A percentile compares a stretch with the other conserved stretches of the same genome.
Evolutionary conservation across 2,329 filamentous ascomycete genomes (phyloP).

Genomic region (Colletotrichum sp.): DNA sequence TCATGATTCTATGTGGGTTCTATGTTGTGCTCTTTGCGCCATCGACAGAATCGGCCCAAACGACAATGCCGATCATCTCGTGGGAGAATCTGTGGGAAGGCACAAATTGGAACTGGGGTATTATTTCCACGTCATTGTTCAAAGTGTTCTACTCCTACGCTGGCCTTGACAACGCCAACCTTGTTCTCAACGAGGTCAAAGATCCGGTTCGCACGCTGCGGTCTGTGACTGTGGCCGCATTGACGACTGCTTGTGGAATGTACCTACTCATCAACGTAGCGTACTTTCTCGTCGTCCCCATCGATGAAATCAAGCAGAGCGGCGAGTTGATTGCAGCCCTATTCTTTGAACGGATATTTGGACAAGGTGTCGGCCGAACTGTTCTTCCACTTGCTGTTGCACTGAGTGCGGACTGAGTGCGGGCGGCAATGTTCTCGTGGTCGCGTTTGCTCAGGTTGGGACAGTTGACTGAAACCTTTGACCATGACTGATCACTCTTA

Average conservation of each 20-base stretch:
- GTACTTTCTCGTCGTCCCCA: conserved; percentile 67
- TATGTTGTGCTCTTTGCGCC: conserved; percentile 59
- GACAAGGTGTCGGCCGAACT: conserved; percentile 57
- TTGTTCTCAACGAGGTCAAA: conserved; percentile 74
- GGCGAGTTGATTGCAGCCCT: conserved; percentile 71
- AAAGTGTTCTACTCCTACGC: conserved; percentile 74
- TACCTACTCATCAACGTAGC: conserved; percentile 71
- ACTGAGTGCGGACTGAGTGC: conserved; percentile 68
- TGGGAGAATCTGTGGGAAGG: conserved; percentile 66
- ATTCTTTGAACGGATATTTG: conserved; percentile 70
- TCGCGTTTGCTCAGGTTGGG: conserved; percentile 65
- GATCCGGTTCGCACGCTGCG: conserved; percentile 69
- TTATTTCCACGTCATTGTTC: conserved; percentile 69
- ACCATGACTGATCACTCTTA: conserved; percentile 31
- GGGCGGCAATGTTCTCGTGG: conserved; percentile 74
- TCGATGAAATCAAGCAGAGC: conserved; percentile 69
- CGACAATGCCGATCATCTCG: conserved; percentile 19
- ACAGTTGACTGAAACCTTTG: conserved; percentile 22
- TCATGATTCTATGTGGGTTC: conserved; percentile 65
- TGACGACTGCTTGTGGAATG: conserved; percentile 64
- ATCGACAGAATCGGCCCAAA: not conserved
- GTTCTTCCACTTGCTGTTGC: conserved; percentile 69
- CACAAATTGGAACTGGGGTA: conserved; percentile 72
- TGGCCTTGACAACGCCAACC: conserved; percentile 69
- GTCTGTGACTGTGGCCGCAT: conserved; percentile 62